Evolutionary conservation across 768 basidiomycete genomes (phyloP), one percentile per base, ranked within the genome.

Genomic region (Boletus sp.): DNA sequence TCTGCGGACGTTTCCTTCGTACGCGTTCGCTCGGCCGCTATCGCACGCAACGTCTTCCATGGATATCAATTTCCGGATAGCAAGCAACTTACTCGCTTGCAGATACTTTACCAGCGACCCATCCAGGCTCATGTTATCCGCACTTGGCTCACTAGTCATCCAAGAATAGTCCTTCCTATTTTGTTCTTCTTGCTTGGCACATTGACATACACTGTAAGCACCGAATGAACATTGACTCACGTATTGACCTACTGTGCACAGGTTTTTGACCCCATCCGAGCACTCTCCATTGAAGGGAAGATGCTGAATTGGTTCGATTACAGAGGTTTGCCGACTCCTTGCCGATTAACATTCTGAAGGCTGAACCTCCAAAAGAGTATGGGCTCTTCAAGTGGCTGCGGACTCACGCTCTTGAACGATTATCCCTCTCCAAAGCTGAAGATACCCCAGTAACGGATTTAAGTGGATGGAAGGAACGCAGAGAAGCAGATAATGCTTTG

Each of bases 181-280:
- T 57, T 94, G 2, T 82, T 94, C 42, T 97, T 98, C 71, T 74
- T 98, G 2, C 70, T 98, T n/a, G 96, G 94, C 11, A 87, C 89
- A 3, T 64, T 98, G 37, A 92, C 92, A 20, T 97, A 96, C 68
- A 89, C 91, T 7, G 93, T 92, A 60, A 57, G 85, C 73, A 54
- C 5, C 3, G 28, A 39, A 30, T 55, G n/a, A 20, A 37, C 35
- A 17, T 48, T 51, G 9, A 17, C 8, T 45, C 40, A 8, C 7
- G 1, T 29, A 20, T n/a, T 18, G 10, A 65, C 39, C 15, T 29
- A 10, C n/a, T 18, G 46, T 51, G 57, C 8, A 1, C 59, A 96
- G 90, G 83, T 98, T 50, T 97, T 98, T 65, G 94, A 98, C 71
- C 94, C 94, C 3, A 82, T 99, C 41, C 87, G 96, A 29, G 83